Evolutionary conservation across 2,329 filamentous ascomycete genomes (phyloP).

Genomic region (Erysiphe neolycopersici): DNA sequence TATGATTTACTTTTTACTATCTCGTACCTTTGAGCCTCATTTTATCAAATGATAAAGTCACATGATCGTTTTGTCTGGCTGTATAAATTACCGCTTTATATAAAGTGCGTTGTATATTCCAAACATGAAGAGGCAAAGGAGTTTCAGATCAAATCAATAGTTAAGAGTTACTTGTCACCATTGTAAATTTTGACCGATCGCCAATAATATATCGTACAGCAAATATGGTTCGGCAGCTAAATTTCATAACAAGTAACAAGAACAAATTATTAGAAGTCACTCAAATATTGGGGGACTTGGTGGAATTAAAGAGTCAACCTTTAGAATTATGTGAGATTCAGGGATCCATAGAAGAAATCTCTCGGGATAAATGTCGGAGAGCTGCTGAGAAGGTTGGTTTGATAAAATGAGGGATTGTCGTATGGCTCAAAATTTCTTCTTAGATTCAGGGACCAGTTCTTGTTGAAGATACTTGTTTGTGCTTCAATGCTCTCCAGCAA

Average conservation of each 20-base stretch:
- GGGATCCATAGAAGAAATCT: slow-evolving; percentile 77
- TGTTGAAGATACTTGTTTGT: slow-evolving; percentile 86
- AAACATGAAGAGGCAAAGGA: no score
- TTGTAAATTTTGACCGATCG: no score
- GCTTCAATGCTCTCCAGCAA: slow-evolving; percentile 74
- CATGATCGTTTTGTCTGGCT: no score
- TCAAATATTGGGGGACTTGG: slow-evolving; percentile 48
- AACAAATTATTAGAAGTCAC: slow-evolving; percentile 83
- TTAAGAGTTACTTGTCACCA: no score
- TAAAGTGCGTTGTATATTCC: no score
- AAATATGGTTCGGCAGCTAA: slow-evolving; percentile 23
- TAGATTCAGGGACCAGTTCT: slow-evolving; percentile 69
- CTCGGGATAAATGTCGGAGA: slow-evolving; percentile 57
- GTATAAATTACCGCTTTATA: no score
- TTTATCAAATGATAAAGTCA: no score
- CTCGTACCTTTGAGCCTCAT: no score
- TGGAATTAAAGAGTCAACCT: slow-evolving; percentile 46
- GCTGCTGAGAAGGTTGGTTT: slow-evolving; percentile 47
- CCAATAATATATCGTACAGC: no score
- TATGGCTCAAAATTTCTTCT: not conserved
- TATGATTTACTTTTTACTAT: no score
- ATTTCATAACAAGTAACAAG: slow-evolving; percentile 91
- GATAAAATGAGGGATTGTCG: not conserved
- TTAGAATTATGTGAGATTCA: slow-evolving; percentile 77
- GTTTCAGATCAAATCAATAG: no score